Percentiles rank a stretch among this genome's conserved stretches.
These are phyloP conservation scores for Flueggea neowawraea DNA, from an alignment of 441 rosid species.

Conservation along the genomic window DNA sequence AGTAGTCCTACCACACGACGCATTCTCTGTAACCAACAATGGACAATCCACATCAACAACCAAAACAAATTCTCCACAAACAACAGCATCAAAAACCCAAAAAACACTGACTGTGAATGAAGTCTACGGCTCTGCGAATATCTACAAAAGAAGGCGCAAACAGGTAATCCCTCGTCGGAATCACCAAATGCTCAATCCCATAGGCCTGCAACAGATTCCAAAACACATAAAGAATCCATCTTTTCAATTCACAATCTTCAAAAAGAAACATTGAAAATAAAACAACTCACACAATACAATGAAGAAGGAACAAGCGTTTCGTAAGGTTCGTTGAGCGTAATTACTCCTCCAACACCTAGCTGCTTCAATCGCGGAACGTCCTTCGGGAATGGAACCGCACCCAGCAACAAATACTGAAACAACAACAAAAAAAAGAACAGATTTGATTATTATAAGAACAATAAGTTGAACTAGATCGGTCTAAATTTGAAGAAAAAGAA, in stretches of 20 bases:
- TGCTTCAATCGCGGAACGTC: constrained; percentile 70
- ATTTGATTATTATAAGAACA: neutral
- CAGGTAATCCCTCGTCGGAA: constrained; percentile 86
- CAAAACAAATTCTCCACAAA: neutral
- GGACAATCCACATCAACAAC: neutral
- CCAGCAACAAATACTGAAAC: constrained; percentile 60
- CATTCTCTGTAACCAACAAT: constrained; percentile 39
- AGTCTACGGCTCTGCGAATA: constrained; percentile 63
- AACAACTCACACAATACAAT: constrained; percentile 46
- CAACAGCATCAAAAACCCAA: neutral
- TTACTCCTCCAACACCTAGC: constrained; percentile 73
- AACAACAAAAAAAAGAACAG: neutral
- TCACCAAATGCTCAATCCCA: constrained; percentile 69
- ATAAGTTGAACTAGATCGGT: neutral
- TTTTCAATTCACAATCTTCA: neutral
- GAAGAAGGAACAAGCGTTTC: constrained; percentile 79
- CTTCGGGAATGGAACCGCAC: constrained; percentile 86
- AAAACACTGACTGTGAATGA: constrained; percentile 60
- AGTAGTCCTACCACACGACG: constrained; percentile 57
- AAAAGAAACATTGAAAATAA: neutral
- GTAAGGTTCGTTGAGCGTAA: constrained; percentile 80
- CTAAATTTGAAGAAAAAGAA: constrained; percentile 4
- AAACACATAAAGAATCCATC: neutral
- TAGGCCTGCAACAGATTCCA: constrained; percentile 41
- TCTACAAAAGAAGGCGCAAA: constrained; percentile 70